These are phyloP conservation scores for Diaporthe humulicola DNA, from an alignment of 2,329 filamentous ascomycete species.

Conservation along the genomic window DNA sequence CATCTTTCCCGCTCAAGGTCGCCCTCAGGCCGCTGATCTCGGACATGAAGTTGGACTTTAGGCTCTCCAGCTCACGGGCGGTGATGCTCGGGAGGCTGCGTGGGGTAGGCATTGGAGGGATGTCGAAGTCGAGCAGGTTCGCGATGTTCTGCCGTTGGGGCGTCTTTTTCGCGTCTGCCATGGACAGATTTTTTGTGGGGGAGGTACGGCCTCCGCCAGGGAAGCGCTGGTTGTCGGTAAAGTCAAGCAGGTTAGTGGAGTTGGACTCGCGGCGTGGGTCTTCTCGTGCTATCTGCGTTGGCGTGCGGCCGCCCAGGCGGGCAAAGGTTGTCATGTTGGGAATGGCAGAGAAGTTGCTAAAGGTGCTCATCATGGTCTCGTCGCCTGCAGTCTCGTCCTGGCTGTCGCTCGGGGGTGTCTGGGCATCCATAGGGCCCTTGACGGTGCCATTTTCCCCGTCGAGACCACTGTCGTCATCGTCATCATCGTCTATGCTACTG, in stretches of 20 bases:
- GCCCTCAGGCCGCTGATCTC: constrained; percentile 96
- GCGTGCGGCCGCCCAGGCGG: constrained; percentile 68
- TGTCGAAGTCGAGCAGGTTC: constrained; percentile 89
- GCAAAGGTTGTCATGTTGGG: constrained; percentile 89
- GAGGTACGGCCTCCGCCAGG: constrained; percentile 51
- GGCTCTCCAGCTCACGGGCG: constrained; percentile 89
- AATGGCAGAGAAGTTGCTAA: constrained; percentile 91
- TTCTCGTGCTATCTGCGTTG: constrained; percentile 37
- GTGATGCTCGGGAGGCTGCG: constrained; percentile 92
- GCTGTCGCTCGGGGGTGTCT: constrained; percentile 23
- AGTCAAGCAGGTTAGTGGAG: constrained; percentile 87
- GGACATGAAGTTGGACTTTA: constrained; percentile 91
- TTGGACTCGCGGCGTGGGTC: constrained; percentile 57
- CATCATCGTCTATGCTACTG: constrained; percentile 44
- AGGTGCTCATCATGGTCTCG: constrained; percentile 82
- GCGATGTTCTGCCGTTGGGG: constrained; percentile 67
- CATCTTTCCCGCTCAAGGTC: constrained; percentile 91
- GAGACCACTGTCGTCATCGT: constrained; percentile 46
- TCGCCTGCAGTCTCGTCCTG: constrained; percentile 64
- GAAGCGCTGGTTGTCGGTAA: constrained; percentile 79
- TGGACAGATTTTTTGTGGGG: constrained; percentile 53
- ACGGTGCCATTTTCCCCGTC: constrained; percentile 46
- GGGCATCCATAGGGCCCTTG: constrained; percentile 39
- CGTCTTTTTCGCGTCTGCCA: constrained; percentile 53
- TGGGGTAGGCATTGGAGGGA: constrained; percentile 93